A percentile compares a stretch with the other conserved stretches of the same genome.
Conservation (phyloP, 2,329 filamentous ascomycete genomes). For the Scleromitrula shiraiana region DNA sequence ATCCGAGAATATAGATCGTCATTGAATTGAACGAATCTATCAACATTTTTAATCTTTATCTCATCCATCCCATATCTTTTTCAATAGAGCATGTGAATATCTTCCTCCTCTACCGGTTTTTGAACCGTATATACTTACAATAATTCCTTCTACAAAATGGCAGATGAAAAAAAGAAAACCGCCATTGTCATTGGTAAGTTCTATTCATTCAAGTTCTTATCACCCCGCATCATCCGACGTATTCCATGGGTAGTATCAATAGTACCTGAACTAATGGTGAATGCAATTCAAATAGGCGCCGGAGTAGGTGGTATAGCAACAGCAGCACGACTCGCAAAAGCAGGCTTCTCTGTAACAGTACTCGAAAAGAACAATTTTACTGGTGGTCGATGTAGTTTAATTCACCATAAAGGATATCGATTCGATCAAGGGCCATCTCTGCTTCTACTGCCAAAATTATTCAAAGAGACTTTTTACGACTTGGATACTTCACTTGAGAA, state of each 20-base stretch:
- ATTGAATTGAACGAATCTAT: neutral
- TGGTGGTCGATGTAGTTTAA: constrained; percentile 62
- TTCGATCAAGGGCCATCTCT: constrained; percentile 74
- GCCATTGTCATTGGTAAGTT: constrained; percentile 45
- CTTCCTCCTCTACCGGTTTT: constrained; percentile 9
- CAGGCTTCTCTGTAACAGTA: constrained; percentile 64
- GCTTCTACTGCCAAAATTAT: constrained; percentile 62
- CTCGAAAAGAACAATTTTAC: constrained; percentile 71
- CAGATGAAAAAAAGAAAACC: constrained; percentile 32
- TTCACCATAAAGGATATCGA: constrained; percentile 52
- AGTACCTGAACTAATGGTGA: constrained; percentile 11
- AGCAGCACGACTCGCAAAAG: constrained; percentile 61
- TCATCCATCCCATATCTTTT: too few species aligned
- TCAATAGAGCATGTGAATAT: constrained; percentile 22
- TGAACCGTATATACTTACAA: constrained; percentile 7
- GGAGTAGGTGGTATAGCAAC: constrained; percentile 66
- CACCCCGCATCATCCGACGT: neutral
- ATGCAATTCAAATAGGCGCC: constrained; percentile 41
- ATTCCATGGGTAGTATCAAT: too few species aligned
- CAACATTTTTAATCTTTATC: neutral
- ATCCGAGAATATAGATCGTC: neutral
- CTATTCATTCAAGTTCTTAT: neutral
- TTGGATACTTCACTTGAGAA: constrained; percentile 56
- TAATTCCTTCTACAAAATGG: constrained; percentile 17
- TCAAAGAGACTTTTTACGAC: constrained; percentile 60